Evolutionary conservation across 352 stramenopile species (phyloP).

Genomic region (Phytophthora sojae): DNA sequence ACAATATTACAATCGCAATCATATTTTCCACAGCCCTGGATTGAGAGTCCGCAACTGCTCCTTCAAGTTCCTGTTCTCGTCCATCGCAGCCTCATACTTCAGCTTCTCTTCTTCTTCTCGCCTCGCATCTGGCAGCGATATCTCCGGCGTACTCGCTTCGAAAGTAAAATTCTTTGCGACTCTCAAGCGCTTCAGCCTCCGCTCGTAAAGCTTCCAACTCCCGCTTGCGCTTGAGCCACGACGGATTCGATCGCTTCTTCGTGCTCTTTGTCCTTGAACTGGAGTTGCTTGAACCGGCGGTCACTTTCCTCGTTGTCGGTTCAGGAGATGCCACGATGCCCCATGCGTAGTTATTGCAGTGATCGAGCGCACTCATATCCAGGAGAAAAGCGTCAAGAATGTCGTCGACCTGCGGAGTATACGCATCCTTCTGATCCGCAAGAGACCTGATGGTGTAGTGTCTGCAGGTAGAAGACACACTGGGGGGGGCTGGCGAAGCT

Average conservation of each 20-base stretch:
- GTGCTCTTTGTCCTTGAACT: neutral
- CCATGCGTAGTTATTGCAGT: neutral
- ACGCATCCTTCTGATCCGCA: neutral
- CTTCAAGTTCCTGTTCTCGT: conserved; percentile 13
- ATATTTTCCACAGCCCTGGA: too few species aligned
- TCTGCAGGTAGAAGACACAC: too few species aligned
- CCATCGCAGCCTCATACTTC: neutral
- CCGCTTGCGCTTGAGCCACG: conserved; percentile 15
- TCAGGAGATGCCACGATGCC: neutral
- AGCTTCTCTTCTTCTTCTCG: conserved; percentile 1
- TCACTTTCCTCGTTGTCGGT: neutral
- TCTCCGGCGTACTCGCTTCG: neutral
- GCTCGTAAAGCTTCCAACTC: conserved; percentile 7
- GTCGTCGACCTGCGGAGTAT: neutral
- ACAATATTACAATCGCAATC: too few species aligned
- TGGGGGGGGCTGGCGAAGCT: too few species aligned
- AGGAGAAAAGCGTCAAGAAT: conserved; percentile 13
- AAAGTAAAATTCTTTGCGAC: neutral
- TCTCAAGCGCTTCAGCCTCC: conserved; percentile 5
- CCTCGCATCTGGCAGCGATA: neutral
- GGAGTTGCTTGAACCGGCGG: neutral
- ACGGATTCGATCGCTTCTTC: conserved; percentile 3
- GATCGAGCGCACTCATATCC: conserved; percentile 2
- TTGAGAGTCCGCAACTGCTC: neutral
- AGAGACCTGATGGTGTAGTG: too few species aligned